phyloP scores from a whole-genome alignment of 768 basidiomycete species.

The Boletus edulis region DNA sequence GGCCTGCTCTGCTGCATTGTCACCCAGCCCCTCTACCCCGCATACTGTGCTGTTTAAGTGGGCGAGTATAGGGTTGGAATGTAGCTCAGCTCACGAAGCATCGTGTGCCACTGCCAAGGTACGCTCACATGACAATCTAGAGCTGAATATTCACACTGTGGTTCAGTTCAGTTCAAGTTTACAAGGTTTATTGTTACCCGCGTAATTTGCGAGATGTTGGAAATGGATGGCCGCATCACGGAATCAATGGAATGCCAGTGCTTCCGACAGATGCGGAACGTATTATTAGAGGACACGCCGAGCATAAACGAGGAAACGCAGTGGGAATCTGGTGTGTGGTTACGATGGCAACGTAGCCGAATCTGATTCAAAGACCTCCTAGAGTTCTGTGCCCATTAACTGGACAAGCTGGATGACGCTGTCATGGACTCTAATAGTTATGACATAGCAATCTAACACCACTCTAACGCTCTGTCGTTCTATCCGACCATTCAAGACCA shows the following conservation, averaged over 20 bases:
- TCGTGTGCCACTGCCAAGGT: background rate
- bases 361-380: background rate
- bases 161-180: background rate
- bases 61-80: background rate
- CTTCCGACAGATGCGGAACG: background rate
- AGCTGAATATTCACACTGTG: background rate
- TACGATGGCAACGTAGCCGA: background rate
- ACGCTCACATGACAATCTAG: background rate
- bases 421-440: too few species aligned
- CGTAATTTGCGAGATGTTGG: background rate
- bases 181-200: background rate
- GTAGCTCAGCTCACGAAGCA: background rate
- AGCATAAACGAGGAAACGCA: background rate
- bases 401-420: background rate
- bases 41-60: background rate
- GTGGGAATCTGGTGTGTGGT: background rate
- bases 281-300: background rate
- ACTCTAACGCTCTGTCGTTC: too few species aligned
- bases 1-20: background rate
- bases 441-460: too few species aligned
- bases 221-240: background rate
- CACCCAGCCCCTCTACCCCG: background rate
- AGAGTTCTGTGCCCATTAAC: background rate
- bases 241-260: background rate
- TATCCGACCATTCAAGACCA: background rate